phyloP scores from a whole-genome alignment of 176 grass and related monocot genomes.

The Oryza brachyantha region DNA sequence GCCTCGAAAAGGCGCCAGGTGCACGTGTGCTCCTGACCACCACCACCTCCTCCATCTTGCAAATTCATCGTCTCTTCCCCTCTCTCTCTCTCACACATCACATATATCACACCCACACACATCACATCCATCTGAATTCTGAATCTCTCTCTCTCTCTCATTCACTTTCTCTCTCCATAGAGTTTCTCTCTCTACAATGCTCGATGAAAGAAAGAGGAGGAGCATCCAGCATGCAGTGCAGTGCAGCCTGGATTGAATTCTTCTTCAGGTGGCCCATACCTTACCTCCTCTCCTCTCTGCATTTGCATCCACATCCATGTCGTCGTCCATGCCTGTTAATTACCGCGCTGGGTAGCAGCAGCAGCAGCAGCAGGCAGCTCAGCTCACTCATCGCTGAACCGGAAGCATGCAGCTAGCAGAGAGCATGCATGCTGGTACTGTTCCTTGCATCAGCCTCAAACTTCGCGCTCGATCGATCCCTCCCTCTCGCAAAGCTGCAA shows the following conservation, averaged over 20 bases:
- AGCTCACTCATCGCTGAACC: not conserved
- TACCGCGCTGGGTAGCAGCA: constrained; percentile 2
- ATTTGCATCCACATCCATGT: constrained; percentile 19
- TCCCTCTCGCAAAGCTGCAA: not conserved
- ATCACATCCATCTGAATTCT: constrained; percentile 12
- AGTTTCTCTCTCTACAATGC: not conserved
- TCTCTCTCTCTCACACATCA: constrained; percentile 36
- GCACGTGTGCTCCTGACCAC: constrained; percentile 51
- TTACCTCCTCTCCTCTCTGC: constrained; percentile 22
- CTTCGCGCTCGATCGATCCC: not conserved
- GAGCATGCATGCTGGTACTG: constrained; percentile 15
- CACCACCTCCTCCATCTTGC: constrained; percentile 2
- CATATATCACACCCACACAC: constrained; percentile 47
- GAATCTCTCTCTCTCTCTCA: not conserved
- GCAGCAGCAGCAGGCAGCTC: not conserved
- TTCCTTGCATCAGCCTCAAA: constrained; percentile 60
- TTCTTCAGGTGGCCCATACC: constrained; percentile 40
- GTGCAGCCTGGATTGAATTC: constrained; percentile 21
- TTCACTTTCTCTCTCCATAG: not conserved
- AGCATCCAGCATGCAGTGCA: not conserved
- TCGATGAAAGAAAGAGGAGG: no score
- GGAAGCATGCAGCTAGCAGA: no score
- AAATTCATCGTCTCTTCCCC: not conserved
- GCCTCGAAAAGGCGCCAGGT: constrained; percentile 52
- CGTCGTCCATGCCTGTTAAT: constrained; percentile 50